Base-by-base conservation (phyloP, 2,329 filamentous ascomycete genomes). In the Botrytis fragariae region DNA sequence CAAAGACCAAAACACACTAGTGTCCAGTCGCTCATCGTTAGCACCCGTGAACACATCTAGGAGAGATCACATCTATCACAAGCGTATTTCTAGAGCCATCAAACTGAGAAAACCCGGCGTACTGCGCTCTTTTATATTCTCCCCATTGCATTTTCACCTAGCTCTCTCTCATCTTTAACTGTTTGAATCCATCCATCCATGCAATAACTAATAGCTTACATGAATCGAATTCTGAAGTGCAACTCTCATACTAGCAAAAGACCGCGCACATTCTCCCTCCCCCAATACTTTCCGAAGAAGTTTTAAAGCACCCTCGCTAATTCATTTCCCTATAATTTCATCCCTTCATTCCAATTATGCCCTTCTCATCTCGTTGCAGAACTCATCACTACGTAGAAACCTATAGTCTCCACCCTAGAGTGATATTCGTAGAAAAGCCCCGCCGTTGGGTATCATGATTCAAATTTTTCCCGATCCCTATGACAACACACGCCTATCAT, bases 361-460 rank as follows among this genome's bases (percentile, higher is more conserved):
- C 22, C 44, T 70, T 44, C 68, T 45, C 39, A 44, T 62, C 68
- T 59, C 48, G 12, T 69, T 69, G 48, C 37, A 62, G 68, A 70
- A 70, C 68, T 62, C 54, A 9, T 62, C 51, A 35, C 68, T 70
- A n/a, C 39, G 54, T 70, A 45, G 54, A 45, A 69, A 45, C 54
- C 54, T 45, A 61, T 61, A 37, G 57, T 29, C 25, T 54, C 29
- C 39, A 9, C 29, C 39, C 42, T 45, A 35, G 25, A 72, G 51
- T 69, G 48, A 35, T 59, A 59, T 60, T 35, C 54, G 54, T 44
- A 70, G 68, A 61, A 72, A 72, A 61, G 71, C 54, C 51, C 71
- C 29, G 62, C 62, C 45, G 51, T 67, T 72, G 71, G 62, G 71
- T 72, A 72, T 72, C 71, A 72, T 72, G 71, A 72, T 60, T 72